phyloP scores from a whole-genome alignment of 257 asterid genomes.

The Lithospermum erythrorhizon region DNA sequence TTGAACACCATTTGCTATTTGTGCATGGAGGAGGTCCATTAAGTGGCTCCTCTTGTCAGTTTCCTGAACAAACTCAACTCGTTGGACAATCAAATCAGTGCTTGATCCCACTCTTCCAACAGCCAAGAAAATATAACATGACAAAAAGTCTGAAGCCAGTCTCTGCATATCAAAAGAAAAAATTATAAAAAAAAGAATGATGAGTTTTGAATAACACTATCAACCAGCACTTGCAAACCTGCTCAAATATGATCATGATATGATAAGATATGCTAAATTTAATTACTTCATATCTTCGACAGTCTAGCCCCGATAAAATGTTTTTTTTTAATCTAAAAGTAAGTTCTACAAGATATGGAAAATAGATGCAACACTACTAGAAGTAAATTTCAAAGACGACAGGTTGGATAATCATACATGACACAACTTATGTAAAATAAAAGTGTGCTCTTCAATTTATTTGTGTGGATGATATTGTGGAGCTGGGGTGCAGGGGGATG shows the following conservation, averaged over 20 bases:
- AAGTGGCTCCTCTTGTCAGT: constrained; percentile 92
- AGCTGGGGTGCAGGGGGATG: neutral
- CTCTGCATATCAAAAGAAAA: constrained; percentile 46
- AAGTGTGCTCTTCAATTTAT: too few relatives aligned
- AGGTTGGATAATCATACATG: neutral
- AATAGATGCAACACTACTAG: neutral
- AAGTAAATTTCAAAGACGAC: constrained; percentile 1
- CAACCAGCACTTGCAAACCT: neutral
- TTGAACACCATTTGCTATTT: constrained; percentile 59
- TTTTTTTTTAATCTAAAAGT: neutral
- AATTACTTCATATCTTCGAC: neutral
- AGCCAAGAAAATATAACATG: constrained; percentile 71
- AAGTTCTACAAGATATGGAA: neutral
- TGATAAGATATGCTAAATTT: too few relatives aligned
- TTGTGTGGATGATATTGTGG: neutral
- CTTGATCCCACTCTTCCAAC: constrained; percentile 99
- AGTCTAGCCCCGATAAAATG: neutral
- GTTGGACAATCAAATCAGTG: constrained; percentile 87
- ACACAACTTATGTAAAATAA: neutral
- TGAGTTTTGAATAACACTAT: neutral
- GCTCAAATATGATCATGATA: too few relatives aligned
- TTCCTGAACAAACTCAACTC: constrained; percentile 93
- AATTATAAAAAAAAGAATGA: constrained; percentile 5
- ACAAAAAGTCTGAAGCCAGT: constrained; percentile 78
- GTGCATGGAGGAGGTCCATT: constrained; percentile 98